A percentile compares a stretch with the other conserved stretches of the same genome.
Evolutionary conservation across 495 filamentous ascomycete species (phyloP).

Genomic region (Amphirosellinia nigrospora): DNA sequence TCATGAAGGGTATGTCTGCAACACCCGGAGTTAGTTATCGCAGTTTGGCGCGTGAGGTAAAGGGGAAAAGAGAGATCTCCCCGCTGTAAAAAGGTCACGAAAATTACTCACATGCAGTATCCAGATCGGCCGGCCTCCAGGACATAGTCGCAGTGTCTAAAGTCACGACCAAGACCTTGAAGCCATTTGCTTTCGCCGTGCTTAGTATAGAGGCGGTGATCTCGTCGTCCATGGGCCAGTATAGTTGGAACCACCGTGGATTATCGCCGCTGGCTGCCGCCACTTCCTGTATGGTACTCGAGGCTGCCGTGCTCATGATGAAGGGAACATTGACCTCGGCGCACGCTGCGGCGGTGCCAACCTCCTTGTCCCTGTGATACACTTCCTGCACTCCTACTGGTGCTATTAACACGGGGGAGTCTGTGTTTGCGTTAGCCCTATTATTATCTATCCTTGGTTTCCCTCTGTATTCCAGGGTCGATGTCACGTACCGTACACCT

Average conservation of each 20-base stretch:
- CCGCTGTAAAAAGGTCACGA: neutral
- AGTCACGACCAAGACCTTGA: constrained; percentile 62
- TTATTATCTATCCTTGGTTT: neutral
- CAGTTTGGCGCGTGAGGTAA: neutral
- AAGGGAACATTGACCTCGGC: constrained; percentile 50
- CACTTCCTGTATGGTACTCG: constrained; percentile 52
- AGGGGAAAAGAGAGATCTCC: neutral
- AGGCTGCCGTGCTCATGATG: constrained; percentile 33
- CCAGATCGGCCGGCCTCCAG: constrained; percentile 70
- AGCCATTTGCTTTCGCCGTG: constrained; percentile 62
- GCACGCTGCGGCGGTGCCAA: constrained; percentile 34
- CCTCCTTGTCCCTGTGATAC: constrained; percentile 54
- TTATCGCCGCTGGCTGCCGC: constrained; percentile 43
- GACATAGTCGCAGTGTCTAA: constrained; percentile 63
- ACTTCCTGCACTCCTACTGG: constrained; percentile 55
- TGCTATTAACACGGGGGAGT: constrained; percentile 57
- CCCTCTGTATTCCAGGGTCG: neutral
- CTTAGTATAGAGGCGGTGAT: constrained; percentile 66
- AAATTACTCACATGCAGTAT: constrained; percentile 54
- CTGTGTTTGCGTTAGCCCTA: constrained; percentile 23
- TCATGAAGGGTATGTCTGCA: constrained; percentile 56
- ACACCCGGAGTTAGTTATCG: neutral
- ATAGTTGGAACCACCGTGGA: constrained; percentile 68
- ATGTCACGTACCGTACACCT: constrained; percentile 44
- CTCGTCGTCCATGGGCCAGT: constrained; percentile 67